Evolutionary conservation across 2,329 filamentous ascomycete genomes (phyloP).

Genomic region (Eutypella sp.): DNA sequence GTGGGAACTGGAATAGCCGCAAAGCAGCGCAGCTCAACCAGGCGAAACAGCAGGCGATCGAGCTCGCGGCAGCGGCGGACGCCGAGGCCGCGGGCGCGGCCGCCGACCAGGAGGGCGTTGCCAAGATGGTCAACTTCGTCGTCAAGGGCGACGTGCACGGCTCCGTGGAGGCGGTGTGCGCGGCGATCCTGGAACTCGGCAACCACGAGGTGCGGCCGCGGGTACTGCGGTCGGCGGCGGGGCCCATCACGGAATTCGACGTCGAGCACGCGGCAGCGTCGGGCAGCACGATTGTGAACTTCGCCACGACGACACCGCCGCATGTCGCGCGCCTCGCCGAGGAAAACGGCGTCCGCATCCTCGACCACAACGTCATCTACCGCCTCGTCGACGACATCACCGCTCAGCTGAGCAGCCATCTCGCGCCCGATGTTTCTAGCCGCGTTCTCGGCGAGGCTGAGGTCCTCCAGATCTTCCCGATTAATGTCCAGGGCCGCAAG

Average conservation of each 20-base stretch:
- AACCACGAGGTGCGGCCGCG: constrained; percentile 77
- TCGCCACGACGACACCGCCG: constrained; percentile 69
- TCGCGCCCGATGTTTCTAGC: constrained; percentile 61
- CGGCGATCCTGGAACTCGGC: constrained; percentile 71
- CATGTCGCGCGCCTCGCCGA: constrained; percentile 67
- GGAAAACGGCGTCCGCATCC: constrained; percentile 64
- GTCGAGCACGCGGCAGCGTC: constrained; percentile 80
- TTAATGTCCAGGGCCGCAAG: constrained; percentile 68
- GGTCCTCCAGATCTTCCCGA: constrained; percentile 75
- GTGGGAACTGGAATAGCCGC: constrained; percentile 19
- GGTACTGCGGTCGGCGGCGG: constrained; percentile 73
- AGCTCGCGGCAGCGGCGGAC: constrained; percentile 23
- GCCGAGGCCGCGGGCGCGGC: constrained; percentile 29
- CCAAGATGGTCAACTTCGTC: constrained; percentile 68
- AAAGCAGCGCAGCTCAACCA: constrained; percentile 6
- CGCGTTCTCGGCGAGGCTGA: constrained; percentile 85
- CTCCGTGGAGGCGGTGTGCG: constrained; percentile 84
- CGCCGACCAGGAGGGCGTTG: constrained; percentile 33
- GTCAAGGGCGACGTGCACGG: constrained; percentile 92
- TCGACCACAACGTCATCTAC: constrained; percentile 87
- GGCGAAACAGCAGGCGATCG: not conserved
- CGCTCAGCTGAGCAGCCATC: constrained; percentile 60
- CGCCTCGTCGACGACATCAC: constrained; percentile 70
- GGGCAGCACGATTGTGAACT: constrained; percentile 73
- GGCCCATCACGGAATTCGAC: constrained; percentile 78